These are phyloP conservation scores for Cercophora newfieldiana DNA, from an alignment of 495 filamentous ascomycete genomes.

Conservation along the genomic window DNA sequence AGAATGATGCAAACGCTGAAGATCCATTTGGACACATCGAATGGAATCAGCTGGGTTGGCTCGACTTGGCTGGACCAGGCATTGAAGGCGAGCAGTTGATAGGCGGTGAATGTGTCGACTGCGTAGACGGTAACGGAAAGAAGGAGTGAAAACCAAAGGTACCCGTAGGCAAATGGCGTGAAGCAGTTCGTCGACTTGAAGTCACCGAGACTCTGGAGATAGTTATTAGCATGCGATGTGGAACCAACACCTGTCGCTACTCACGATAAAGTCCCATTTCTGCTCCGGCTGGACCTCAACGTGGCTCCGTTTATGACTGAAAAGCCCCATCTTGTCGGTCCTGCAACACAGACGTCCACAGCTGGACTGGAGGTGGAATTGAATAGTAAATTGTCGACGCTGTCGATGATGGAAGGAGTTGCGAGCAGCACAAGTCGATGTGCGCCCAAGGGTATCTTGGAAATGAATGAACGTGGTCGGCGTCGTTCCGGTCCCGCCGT, in stretches of 20 bases:
- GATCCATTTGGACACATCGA: constrained; percentile 79
- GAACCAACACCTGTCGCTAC: constrained; percentile 29
- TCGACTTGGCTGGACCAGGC: constrained; percentile 59
- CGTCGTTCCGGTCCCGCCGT: constrained; percentile 40
- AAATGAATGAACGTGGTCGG: constrained; percentile 21
- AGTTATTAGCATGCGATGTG: constrained; percentile 15
- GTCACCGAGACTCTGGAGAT: constrained; percentile 76
- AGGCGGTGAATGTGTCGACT: constrained; percentile 88
- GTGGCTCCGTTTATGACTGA: constrained; percentile 66
- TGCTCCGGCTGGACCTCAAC: constrained; percentile 71
- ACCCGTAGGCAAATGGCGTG: constrained; percentile 76
- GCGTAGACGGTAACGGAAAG: constrained; percentile 82
- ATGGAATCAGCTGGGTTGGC: constrained; percentile 51
- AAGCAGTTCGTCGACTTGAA: constrained; percentile 81
- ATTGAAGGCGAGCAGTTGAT: constrained; percentile 83
- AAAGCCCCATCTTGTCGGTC: constrained; percentile 66
- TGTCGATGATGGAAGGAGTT: constrained; percentile 29
- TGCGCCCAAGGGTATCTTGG: constrained; percentile 29
- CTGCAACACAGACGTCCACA: constrained; percentile 14
- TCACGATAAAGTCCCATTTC: constrained; percentile 93
- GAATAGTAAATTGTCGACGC: constrained; percentile 33
- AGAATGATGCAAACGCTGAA: constrained; percentile 86
- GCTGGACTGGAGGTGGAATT: constrained; percentile 15
- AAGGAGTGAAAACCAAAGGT: constrained; percentile 75
- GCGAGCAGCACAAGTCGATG: constrained; percentile 37